Evolutionary conservation across 1,284 basidiomycete species (phyloP).

Genomic region (Trichosporon sp.): DNA sequence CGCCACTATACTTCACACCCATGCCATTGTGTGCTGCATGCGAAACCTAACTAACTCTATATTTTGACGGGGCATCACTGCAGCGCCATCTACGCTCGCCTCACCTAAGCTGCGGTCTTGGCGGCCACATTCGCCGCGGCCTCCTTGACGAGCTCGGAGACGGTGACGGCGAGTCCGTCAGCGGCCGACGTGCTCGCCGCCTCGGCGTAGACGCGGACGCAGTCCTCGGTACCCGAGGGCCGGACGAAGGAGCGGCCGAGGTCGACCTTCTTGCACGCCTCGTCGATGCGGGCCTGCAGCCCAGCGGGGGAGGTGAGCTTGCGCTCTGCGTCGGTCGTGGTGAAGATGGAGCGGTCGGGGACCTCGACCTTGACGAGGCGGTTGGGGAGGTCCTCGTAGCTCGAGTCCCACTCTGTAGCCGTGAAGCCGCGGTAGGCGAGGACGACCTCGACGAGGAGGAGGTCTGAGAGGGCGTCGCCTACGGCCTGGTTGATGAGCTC

Average conservation of each 20-base stretch:
- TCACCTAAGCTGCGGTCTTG: constrained; percentile 4
- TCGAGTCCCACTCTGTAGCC: constrained; percentile 83
- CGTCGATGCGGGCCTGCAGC: constrained; percentile 81
- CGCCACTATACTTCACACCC: neutral
- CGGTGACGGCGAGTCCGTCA: constrained; percentile 50
- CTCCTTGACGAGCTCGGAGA: constrained; percentile 34
- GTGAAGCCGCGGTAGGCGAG: constrained; percentile 80
- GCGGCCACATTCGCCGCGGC: constrained; percentile 15
- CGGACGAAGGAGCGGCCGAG: constrained; percentile 88
- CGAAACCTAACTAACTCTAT: too few relatives aligned
- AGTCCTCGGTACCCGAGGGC: constrained; percentile 97
- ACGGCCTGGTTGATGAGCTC: constrained; percentile 97
- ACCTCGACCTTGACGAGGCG: constrained; percentile 94
- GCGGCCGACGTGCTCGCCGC: constrained; percentile 67
- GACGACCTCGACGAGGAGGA: constrained; percentile 91
- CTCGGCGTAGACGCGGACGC: constrained; percentile 96
- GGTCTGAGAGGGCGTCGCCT: constrained; percentile 92
- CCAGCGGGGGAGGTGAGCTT: constrained; percentile 72
- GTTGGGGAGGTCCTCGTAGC: constrained; percentile 93
- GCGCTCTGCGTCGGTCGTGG: constrained; percentile 90
- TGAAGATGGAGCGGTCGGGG: constrained; percentile 73
- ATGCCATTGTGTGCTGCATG: too few relatives aligned
- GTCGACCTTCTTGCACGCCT: constrained; percentile 71
- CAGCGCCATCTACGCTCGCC: too few relatives aligned
- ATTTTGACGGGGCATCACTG: neutral